Percentiles rank a stretch among this genome's conserved stretches.
phyloP scores from a whole-genome alignment of 176 grass and related monocot species.

The Aegilops longissima region DNA sequence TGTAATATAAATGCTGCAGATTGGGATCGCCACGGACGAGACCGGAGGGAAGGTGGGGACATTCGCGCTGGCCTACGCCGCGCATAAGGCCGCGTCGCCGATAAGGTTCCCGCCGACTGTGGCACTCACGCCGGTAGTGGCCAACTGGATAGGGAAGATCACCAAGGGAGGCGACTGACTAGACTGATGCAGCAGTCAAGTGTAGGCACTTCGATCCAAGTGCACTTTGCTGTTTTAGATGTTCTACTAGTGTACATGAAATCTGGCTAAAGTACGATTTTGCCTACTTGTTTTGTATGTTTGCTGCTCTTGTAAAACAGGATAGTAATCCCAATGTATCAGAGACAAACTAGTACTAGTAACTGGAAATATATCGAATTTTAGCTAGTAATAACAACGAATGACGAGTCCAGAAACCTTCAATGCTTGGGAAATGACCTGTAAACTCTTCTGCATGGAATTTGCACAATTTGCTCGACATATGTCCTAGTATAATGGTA shows the following conservation, averaged over 20 bases:
- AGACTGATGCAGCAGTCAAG: neutral
- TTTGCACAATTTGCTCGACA: neutral
- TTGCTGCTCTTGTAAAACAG: conserved; percentile 17
- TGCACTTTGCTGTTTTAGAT: neutral
- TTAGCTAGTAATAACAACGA: neutral
- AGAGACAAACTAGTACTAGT: neutral
- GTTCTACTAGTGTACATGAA: neutral
- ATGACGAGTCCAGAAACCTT: neutral
- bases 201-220: neutral
- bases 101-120: conserved; percentile 99
- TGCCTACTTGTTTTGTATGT: neutral
- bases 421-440: neutral
- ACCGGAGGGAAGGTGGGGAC: conserved; percentile 88
- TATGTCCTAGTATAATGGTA: neutral
- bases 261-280: neutral
- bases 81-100: conserved; percentile 92
- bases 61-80: conserved; percentile 84
- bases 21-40: conserved; percentile 71
- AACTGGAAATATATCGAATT: neutral
- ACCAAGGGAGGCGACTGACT: conserved; percentile 44
- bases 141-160: conserved; percentile 82
- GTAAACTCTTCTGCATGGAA: neutral
- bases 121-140: conserved; percentile 86
- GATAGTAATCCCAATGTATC: neutral
- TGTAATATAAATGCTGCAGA: conserved; percentile 26